Evolutionary conservation across 1,284 basidiomycete genomes (phyloP), one percentile per base, ranked within the genome.

Genomic region (Pyrrhoderma noxium): DNA sequence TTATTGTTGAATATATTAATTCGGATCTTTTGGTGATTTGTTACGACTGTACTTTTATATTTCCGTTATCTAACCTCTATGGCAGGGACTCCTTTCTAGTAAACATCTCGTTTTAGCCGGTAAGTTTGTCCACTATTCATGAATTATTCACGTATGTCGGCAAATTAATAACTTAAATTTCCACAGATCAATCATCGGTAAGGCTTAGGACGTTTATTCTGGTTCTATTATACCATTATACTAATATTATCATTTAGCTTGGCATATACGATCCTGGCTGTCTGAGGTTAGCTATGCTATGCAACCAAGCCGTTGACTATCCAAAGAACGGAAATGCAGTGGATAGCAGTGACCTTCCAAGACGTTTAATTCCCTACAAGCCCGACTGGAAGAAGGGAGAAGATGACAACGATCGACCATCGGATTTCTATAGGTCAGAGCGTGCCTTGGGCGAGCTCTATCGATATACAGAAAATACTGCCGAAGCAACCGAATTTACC

Each of bases 1-100:
- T 93, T 62, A 73, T 93, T 25, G 78, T 92, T 18, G 81, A 91
- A 58, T 93, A 88, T 54, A 87, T 90, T 60, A 77, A 85, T 56
- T 88, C 85, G 0, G 88, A 91, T 60, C 74, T 87, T 34, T 65
- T 85, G 68, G 85, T 86, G 65, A 45, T 71, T n/a, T n/a, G n/a
- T n/a, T n/a, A n/a, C 59, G 11, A 35, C 27, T 27, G 8, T 11
- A n/a, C 18, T 31, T 45, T 18, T 3, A 40, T 5, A 13, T 14
- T 31, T 31, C 11, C 11, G 18, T 21, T n/a, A 23, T 49, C 18
- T 51, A 25, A 16, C 9, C 25, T 25, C 16, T 51, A 13, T 44
- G 22, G 1, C 53, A 85, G 85, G 85, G 85, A 22, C 64, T 87
- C 25, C 64, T 83, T 40, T 78, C 81, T n/a, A 73, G 79, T 60